Conservation (phyloP, 202 grass and related monocot genomes). For the Musa balbisiana region DNA sequence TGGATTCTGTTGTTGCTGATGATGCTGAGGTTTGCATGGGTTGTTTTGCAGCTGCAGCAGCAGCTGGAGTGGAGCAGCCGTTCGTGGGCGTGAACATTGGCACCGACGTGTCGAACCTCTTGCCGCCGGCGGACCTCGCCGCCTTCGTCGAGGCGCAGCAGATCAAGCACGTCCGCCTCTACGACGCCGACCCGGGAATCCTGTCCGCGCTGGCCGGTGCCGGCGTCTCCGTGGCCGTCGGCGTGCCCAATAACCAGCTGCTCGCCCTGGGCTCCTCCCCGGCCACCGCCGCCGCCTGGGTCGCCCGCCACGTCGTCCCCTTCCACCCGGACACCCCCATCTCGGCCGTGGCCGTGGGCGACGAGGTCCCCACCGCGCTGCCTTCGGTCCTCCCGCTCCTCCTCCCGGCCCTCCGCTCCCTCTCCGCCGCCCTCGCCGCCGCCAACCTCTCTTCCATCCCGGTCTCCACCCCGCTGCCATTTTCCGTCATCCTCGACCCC, state of each 20-base stretch:
- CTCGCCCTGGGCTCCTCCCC: background rate
- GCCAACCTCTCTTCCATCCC: conserved; percentile 66
- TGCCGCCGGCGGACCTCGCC: conserved; percentile 1
- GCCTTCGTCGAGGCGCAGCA: background rate
- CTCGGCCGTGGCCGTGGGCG: background rate
- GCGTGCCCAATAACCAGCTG: background rate
- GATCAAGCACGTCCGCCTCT: background rate
- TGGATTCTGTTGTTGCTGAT: background rate
- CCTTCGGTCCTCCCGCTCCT: conserved; percentile 68
- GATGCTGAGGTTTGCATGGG: no score
- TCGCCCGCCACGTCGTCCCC: background rate
- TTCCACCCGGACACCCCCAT: background rate
- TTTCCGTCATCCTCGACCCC: conserved; percentile 70
- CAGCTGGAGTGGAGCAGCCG: conserved; percentile 14
- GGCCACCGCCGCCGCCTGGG: background rate
- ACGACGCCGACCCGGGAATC: background rate
- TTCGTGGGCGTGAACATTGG: conserved; percentile 86
- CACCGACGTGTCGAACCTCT: conserved; percentile 70
- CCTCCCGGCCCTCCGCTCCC: conserved; percentile 62
- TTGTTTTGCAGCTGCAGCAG: background rate
- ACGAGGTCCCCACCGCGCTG: conserved; percentile 9
- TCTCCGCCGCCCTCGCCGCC: conserved; percentile 44
- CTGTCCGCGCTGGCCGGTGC: background rate
- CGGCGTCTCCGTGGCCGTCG: background rate
- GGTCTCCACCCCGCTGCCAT: conserved; percentile 80